A percentile compares a stretch with the other conserved stretches of the same genome.
Evolutionary conservation across 1,284 basidiomycete species (phyloP).

Genomic region (Ganoderma leucocontextum): DNA sequence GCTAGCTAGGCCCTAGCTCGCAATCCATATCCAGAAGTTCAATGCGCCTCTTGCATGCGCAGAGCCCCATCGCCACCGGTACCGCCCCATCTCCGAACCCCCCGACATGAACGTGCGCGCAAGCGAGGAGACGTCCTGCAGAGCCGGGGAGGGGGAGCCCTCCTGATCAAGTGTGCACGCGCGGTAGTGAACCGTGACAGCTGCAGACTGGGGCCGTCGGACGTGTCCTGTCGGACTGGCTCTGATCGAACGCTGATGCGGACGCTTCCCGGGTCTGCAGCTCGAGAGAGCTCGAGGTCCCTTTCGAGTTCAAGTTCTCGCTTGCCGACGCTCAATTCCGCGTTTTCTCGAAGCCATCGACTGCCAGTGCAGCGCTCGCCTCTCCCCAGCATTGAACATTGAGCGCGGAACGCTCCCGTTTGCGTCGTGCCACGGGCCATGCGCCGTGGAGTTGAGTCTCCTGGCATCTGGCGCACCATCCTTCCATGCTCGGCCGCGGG

Average conservation of each 20-base stretch:
- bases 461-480: too few relatives aligned
- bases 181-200: not conserved
- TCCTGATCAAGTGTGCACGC: not conserved
- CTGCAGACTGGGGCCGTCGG: not conserved
- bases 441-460: too few relatives aligned
- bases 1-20: not conserved
- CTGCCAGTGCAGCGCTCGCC: too few relatives aligned
- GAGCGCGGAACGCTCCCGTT: not conserved
- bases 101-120: not conserved
- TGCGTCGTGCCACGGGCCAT: too few relatives aligned
- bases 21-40: not conserved
- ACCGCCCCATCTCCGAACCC: not conserved
- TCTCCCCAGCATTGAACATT: too few relatives aligned
- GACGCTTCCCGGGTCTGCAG: not conserved
- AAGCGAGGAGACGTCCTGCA: not conserved
- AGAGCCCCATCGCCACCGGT: not conserved
- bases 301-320: not conserved
- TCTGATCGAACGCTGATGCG: slow-evolving; percentile 3
- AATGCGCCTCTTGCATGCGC: not conserved
- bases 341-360: too few relatives aligned
- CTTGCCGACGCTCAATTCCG: too few relatives aligned
- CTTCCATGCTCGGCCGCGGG: too few relatives aligned
- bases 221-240: slow-evolving; percentile 18
- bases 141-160: too few relatives aligned
- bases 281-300: not conserved